phyloP scores from a whole-genome alignment of 768 basidiomycete species.

The Russula sp. region DNA sequence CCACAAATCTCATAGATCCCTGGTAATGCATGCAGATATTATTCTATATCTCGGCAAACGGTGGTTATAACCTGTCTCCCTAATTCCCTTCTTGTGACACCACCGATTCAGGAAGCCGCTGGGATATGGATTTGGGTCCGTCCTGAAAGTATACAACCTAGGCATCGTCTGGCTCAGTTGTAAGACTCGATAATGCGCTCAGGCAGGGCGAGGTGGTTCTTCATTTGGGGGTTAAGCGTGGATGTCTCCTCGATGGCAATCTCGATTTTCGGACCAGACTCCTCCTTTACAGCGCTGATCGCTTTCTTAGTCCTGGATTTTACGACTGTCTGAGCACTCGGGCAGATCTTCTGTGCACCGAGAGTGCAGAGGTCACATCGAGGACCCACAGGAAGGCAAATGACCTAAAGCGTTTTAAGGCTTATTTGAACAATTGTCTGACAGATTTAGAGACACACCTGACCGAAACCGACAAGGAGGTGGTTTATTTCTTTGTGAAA shows the following conservation, averaged over 20 bases:
- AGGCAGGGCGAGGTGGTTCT: conserved; percentile 12
- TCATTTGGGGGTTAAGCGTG: conserved; percentile 5
- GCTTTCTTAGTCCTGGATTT: conserved; percentile 30
- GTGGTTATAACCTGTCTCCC: background rate
- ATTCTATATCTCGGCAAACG: background rate
- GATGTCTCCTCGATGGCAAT: conserved; percentile 39
- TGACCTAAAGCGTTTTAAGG: conserved; percentile 42
- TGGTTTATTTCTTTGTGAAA: conserved; percentile 75
- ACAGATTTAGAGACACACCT: conserved; percentile 45
- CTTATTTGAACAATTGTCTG: background rate
- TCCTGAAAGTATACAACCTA: background rate
- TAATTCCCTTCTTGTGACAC: background rate
- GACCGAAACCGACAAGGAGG: conserved; percentile 80
- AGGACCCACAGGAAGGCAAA: conserved; percentile 65
- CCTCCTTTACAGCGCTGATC: conserved; percentile 8
- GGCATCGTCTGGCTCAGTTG: conserved; percentile 16
- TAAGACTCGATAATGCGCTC: conserved; percentile 21
- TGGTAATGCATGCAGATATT: background rate
- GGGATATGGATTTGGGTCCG: background rate
- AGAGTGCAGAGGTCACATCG: conserved; percentile 64
- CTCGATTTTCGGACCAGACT: conserved; percentile 41
- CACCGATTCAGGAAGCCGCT: no score
- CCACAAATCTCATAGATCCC: no score
- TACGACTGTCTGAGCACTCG: conserved; percentile 50
- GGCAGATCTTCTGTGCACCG: conserved; percentile 55